Percentiles rank a stretch among this genome's conserved stretches.
These are phyloP conservation scores for Forsythia suspensa DNA, from an alignment of 257 asterid genomes.

Conservation along the genomic window DNA sequence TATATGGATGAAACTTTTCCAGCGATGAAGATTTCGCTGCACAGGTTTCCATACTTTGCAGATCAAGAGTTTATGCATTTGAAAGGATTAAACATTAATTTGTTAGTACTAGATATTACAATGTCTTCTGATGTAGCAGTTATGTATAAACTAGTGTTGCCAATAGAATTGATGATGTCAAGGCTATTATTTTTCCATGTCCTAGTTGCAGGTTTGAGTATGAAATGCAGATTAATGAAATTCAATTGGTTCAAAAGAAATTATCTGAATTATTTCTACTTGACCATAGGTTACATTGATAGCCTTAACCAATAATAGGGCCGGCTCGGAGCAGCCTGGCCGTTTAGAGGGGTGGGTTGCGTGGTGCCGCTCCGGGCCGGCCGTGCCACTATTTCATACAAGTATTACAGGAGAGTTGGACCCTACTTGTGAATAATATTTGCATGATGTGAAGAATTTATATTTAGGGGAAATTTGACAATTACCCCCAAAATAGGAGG, in stretches of 20 bases:
- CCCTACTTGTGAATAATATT: neutral
- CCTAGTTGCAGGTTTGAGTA: no score
- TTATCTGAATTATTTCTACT: neutral
- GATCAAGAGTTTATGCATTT: conserved; percentile 30
- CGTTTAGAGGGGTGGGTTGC: no score
- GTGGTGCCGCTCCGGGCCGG: no score
- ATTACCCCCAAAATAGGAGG: neutral
- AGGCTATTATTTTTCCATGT: neutral
- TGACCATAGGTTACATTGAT: no score
- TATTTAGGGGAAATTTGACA: neutral
- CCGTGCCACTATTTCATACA: no score
- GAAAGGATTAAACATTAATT: conserved; percentile 22
- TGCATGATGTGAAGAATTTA: neutral
- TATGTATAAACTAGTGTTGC: conserved; percentile 43
- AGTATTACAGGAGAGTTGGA: neutral
- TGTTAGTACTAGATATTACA: conserved; percentile 39
- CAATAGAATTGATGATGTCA: conserved; percentile 20
- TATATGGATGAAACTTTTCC: conserved; percentile 22
- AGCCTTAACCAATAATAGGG: neutral
- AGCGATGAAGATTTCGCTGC: conserved; percentile 51
- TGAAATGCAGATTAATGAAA: no score
- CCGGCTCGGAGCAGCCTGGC: neutral
- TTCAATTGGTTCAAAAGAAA: neutral
- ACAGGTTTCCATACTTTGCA: conserved; percentile 12
- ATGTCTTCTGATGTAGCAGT: conserved; percentile 27